A percentile compares a stretch with the other conserved stretches of the same genome.
Conservation (phyloP, 139 green algal genomes). For the Ostreobium quekettii region DNA sequence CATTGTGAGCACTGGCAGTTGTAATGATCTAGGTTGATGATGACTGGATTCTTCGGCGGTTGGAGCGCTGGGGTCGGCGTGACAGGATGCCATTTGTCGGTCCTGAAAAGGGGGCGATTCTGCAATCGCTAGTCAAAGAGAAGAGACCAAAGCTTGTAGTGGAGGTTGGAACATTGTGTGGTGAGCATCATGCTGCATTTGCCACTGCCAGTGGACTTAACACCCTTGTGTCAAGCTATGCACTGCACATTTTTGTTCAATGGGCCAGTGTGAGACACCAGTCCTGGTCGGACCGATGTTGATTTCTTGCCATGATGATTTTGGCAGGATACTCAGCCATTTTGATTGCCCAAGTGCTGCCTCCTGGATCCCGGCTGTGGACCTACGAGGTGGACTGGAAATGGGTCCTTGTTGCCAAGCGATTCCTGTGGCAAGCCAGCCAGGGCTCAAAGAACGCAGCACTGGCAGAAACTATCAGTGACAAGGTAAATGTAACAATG, state of each 20-base stretch:
- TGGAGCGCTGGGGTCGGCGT: slow-evolving; percentile 50
- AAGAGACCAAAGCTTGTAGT: slow-evolving; percentile 34
- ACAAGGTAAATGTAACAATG: too few relatives aligned
- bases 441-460: slow-evolving; percentile 24
- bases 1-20: too few relatives aligned
- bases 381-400: slow-evolving; percentile 50
- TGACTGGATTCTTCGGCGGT: slow-evolving; percentile 50
- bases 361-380: slow-evolving; percentile 26
- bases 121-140: slow-evolving; percentile 41
- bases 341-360: slow-evolving; percentile 40
- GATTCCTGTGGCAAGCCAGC: slow-evolving; percentile 54
- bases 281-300: too few relatives aligned
- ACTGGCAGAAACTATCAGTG: background rate
- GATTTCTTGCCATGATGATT: too few relatives aligned
- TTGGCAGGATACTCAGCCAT: slow-evolving; percentile 49
- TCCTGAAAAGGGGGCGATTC: slow-evolving; percentile 43
- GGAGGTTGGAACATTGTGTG: slow-evolving; percentile 51
- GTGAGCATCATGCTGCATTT: background rate
- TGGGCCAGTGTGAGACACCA: too few relatives aligned
- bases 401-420: slow-evolving; percentile 48
- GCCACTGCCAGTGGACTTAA: background rate
- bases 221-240: background rate
- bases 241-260: too few relatives aligned
- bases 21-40: slow-evolving; percentile 61
- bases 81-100: slow-evolving; percentile 56